A percentile compares a stretch with the other conserved stretches of the same genome.
phyloP scores from a whole-genome alignment of 305 asterid genomes.

The Rubia tinctorum region DNA sequence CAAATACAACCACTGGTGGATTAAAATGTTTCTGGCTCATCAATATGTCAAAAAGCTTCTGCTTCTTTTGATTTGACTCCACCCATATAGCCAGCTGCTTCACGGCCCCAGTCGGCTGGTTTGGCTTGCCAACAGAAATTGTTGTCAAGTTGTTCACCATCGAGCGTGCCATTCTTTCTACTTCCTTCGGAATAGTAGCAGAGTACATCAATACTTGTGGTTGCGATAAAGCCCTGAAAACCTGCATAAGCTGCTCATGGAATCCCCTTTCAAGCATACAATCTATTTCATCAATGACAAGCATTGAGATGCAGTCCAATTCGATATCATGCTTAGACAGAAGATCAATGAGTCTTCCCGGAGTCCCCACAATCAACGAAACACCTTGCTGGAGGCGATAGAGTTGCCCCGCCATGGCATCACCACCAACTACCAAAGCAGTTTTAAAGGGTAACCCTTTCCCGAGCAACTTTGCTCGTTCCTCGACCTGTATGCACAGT shows the following conservation, averaged over 20 bases:
- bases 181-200: conserved; percentile 81
- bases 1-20: conserved; percentile 93
- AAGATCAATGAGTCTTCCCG: conserved; percentile 90
- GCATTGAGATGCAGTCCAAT: conserved; percentile 56
- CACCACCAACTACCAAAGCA: conserved; percentile 92
- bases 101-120: conserved; percentile 64
- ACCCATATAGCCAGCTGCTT: conserved; percentile 93
- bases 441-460: conserved; percentile 91
- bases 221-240: conserved; percentile 62
- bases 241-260: conserved; percentile 85
- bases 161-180: conserved; percentile 59
- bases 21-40: conserved; percentile 76
- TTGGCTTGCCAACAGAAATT: conserved; percentile 72
- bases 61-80: conserved; percentile 79
- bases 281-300: conserved; percentile 92
- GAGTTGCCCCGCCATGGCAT: conserved; percentile 81
- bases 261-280: conserved; percentile 85
- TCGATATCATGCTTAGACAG: conserved; percentile 70
- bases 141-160: conserved; percentile 53
- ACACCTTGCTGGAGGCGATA: conserved; percentile 76
- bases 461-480: conserved; percentile 86
- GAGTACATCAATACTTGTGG: conserved; percentile 95
- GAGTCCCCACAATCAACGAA: conserved; percentile 86
- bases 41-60: conserved; percentile 85
- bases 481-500: conserved; percentile 89